phyloP scores from a whole-genome alignment of 2,329 filamentous ascomycete species.

The Claviceps digitariae region DNA sequence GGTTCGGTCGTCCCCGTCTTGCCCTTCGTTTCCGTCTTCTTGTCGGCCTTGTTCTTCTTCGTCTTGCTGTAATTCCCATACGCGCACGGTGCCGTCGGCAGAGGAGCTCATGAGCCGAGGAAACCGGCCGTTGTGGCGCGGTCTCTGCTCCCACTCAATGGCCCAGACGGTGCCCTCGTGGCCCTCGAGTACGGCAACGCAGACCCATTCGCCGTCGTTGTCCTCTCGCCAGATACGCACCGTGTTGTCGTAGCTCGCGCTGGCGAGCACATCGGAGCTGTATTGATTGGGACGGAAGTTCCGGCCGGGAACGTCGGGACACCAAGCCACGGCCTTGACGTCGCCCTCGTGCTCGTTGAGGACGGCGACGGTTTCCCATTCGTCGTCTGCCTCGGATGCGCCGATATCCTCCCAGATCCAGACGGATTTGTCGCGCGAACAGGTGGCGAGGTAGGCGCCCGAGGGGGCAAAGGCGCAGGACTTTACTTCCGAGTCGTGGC shows the following conservation, averaged over 20 bases:
- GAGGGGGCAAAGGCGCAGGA: constrained; percentile 59
- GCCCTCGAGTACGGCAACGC: constrained; percentile 66
- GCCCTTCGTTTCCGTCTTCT: constrained; percentile 20
- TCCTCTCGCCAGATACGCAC: constrained; percentile 84
- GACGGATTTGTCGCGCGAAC: constrained; percentile 81
- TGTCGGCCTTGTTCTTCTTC: constrained; percentile 23
- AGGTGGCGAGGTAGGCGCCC: constrained; percentile 74
- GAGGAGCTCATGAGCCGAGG: constrained; percentile 68
- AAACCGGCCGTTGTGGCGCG: constrained; percentile 25
- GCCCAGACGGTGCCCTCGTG: constrained; percentile 86
- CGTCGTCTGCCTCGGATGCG: constrained; percentile 62
- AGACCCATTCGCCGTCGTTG: constrained; percentile 79
- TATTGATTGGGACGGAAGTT: constrained; percentile 30
- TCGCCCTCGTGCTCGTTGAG: constrained; percentile 90
- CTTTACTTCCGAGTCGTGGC: constrained; percentile 91
- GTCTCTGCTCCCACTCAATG: constrained; percentile 52
- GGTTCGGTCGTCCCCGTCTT: constrained; percentile 12
- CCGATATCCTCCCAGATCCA: constrained; percentile 98
- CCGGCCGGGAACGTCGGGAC: constrained; percentile 50
- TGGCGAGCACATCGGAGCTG: constrained; percentile 63
- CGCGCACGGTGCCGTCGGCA: constrained; percentile 63
- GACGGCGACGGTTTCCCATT: constrained; percentile 93
- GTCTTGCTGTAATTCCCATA: constrained; percentile 59
- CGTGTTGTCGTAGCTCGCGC: constrained; percentile 88
- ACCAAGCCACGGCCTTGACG: constrained; percentile 90